These are phyloP conservation scores for Fusarium drepaniforme DNA, from an alignment of 2,329 filamentous ascomycete species.

Conservation along the genomic window DNA sequence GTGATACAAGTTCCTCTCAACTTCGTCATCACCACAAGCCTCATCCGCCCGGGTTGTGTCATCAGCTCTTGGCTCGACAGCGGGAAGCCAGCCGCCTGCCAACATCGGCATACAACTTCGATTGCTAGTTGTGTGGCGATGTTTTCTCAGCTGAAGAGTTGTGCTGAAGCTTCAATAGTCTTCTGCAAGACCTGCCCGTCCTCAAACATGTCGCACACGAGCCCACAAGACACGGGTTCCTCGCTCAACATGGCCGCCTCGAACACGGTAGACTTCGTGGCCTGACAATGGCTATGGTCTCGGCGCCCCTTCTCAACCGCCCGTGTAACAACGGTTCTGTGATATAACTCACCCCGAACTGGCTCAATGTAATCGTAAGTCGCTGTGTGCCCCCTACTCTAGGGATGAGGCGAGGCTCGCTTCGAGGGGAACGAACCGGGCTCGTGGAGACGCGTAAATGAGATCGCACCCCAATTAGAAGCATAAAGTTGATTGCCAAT, in stretches of 20 bases:
- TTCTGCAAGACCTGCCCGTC: slow-evolving; percentile 38
- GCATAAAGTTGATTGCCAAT: background rate
- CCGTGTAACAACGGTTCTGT: slow-evolving; percentile 16
- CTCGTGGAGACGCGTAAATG: slow-evolving; percentile 48
- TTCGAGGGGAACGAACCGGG: slow-evolving; percentile 52
- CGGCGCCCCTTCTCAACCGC: slow-evolving; percentile 6
- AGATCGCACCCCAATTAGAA: slow-evolving; percentile 48
- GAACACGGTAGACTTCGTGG: slow-evolving; percentile 47
- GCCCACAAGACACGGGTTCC: slow-evolving; percentile 26
- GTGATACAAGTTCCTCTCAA: slow-evolving; percentile 52
- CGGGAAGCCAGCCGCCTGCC: slow-evolving; percentile 7
- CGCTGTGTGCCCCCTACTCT: slow-evolving; percentile 54
- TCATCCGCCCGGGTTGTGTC: slow-evolving; percentile 36
- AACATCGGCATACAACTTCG: slow-evolving; percentile 47
- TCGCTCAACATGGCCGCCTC: slow-evolving; percentile 44
- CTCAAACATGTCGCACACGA: slow-evolving; percentile 37
- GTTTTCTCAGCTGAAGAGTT: background rate
- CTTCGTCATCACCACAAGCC: slow-evolving; percentile 46
- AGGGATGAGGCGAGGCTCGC: slow-evolving; percentile 52
- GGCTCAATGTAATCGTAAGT: slow-evolving; percentile 50
- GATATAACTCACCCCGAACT: slow-evolving; percentile 46
- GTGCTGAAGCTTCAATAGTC: slow-evolving; percentile 41
- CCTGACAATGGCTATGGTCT: slow-evolving; percentile 31
- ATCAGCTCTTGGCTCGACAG: background rate
- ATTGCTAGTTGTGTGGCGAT: slow-evolving; percentile 45